Evolutionary conservation across 1,284 basidiomycete species (phyloP).

Genomic region (Megacollybia platyphylla): DNA sequence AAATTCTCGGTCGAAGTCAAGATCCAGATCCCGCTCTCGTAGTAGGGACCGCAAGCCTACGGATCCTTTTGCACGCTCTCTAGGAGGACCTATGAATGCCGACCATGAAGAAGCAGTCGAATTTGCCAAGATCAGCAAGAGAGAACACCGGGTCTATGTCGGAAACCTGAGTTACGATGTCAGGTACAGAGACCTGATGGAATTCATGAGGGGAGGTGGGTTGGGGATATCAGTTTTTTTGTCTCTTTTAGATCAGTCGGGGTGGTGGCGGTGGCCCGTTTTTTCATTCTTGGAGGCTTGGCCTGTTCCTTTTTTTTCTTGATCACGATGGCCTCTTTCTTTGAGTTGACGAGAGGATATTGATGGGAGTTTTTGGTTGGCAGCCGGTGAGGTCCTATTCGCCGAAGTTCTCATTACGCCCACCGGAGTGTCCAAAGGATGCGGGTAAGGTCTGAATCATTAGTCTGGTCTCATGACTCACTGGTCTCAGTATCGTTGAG

Average conservation of each 20-base stretch:
- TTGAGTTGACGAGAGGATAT: conserved; percentile 66
- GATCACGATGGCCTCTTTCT: conserved; percentile 36
- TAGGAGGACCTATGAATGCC: conserved; percentile 87
- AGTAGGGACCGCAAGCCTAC: conserved; percentile 45
- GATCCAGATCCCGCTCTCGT: conserved; percentile 49
- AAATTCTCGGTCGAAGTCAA: conserved; percentile 38
- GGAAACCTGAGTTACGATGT: conserved; percentile 97
- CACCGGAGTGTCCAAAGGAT: conserved; percentile 93
- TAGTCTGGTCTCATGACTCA: conserved; percentile 1
- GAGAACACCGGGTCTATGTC: conserved; percentile 96
- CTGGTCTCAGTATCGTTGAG: conserved; percentile 70
- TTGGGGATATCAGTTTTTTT: conserved; percentile 59
- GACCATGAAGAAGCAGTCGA: conserved; percentile 81
- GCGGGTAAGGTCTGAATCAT: conserved; percentile 64
- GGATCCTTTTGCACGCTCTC: conserved; percentile 63
- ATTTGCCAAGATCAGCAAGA: conserved; percentile 87
- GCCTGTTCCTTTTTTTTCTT: conserved; percentile 31
- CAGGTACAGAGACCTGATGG: conserved; percentile 94
- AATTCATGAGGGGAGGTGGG: conserved; percentile 99
- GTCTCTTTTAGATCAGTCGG: conserved; percentile 17
- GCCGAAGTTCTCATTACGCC: conserved; percentile 96
- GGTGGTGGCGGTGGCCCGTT: conserved; percentile 1
- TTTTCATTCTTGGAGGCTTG: conserved; percentile 17
- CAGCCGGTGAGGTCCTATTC: conserved; percentile 97
- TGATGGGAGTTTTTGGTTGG: conserved; percentile 77